Evolutionary conservation across 352 stramenopile species (phyloP), one percentile per base, ranked within the genome.

Genomic region (Globisporangium barbulae): DNA sequence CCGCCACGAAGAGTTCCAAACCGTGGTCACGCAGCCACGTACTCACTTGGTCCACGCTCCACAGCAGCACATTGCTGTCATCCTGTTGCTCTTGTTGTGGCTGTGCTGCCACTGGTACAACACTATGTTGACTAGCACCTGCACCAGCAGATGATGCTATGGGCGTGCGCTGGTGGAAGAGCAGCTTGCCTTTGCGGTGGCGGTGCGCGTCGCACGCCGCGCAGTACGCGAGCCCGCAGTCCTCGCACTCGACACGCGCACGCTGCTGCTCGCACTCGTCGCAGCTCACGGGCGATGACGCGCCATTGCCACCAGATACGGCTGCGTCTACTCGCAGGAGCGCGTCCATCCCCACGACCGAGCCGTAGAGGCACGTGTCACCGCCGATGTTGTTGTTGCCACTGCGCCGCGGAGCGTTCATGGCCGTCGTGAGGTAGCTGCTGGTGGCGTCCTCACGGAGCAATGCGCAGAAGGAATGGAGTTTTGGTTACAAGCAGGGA

Each of bases 141-240:
- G n/a, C 9, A 53, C 47, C 21, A 30, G 15, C 13, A 10, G 13
- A 1, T 22, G 22, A 21, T 35, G 2, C 3, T 17, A 81, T 37
- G 3, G 53, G 30, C 45, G 73, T 67, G 33, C 85, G 78, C 47
- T 81, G 66, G 54, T 94, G 85, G 37, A 88, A 75, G 52, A 78
- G 67, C n/a, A 94, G 78, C 63, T 91, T 94, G 21, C 85, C 85
- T 65, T 94, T 94, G 65, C 85, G 85, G 65, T 94, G 85, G 61
- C 82, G 73, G 33, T 82, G 73, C 30, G 71, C 74, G 68, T 94
- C 83, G 59, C 85, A 94, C 3, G 61, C 48, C 28, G 65, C 55
- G 57, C 85, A 94, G 71, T 93, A 94, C 63, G 80, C 69, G 42
- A 94, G 71, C 3, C 83, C 85, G 56, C 85, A 94, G 66, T 89